phyloP scores from a whole-genome alignment of 169 alveolate species.

The Plasmodium falciparum region DNA sequence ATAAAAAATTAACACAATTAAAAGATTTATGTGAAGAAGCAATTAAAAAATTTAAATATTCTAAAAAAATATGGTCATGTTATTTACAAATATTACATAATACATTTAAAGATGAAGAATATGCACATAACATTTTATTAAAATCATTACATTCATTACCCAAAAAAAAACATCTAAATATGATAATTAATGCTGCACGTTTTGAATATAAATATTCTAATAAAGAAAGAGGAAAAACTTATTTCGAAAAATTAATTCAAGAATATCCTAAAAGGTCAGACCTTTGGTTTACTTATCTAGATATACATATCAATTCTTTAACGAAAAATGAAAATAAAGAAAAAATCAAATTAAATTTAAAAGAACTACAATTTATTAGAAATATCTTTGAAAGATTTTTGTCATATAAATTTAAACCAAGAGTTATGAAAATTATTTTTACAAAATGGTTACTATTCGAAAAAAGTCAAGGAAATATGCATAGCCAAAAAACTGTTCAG shows the following conservation, averaged over 20 bases:
- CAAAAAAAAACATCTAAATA: slow-evolving; percentile 79
- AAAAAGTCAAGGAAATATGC: slow-evolving; percentile 83
- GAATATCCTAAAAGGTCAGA: slow-evolving; percentile 90
- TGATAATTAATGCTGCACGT: slow-evolving; percentile 86
- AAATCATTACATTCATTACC: slow-evolving; percentile 73
- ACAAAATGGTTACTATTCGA: slow-evolving; percentile 89
- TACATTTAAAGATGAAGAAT: slow-evolving; percentile 77
- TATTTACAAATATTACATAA: slow-evolving; percentile 45
- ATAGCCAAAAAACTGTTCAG: slow-evolving; percentile 86
- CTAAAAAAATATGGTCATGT: slow-evolving; percentile 80
- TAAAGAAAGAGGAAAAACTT: slow-evolving; percentile 84
- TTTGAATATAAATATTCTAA: slow-evolving; percentile 86
- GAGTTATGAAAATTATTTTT: slow-evolving; percentile 74
- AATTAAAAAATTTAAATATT: slow-evolving; percentile 80
- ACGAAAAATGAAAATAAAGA: slow-evolving; percentile 33
- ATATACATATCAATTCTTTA: slow-evolving; percentile 84
- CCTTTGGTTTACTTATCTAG: slow-evolving; percentile 88
- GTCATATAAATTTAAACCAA: slow-evolving; percentile 51
- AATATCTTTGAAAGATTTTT: slow-evolving; percentile 65
- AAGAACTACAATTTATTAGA: slow-evolving; percentile 76
- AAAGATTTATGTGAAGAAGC: slow-evolving; percentile 81
- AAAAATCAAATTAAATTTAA: slow-evolving; percentile 78
- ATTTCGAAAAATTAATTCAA: slow-evolving; percentile 88
- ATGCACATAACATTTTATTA: slow-evolving; percentile 74
- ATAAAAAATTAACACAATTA: slow-evolving; percentile 78